Conservation (phyloP, 208 protist species). For the Trypanosoma grayi region DNA sequence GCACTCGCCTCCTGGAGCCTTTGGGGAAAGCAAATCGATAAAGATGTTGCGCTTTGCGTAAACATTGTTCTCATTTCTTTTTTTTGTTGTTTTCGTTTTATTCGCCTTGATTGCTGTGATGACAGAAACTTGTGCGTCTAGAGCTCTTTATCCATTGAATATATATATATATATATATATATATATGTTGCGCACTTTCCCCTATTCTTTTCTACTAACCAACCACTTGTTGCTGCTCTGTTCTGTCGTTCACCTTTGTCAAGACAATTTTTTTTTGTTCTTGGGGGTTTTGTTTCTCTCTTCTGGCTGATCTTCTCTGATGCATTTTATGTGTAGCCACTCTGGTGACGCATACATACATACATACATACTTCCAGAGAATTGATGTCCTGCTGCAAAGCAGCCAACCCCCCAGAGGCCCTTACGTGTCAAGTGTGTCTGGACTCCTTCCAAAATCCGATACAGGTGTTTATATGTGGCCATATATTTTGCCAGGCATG, state of each 20-base stretch:
- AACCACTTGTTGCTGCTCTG: not conserved
- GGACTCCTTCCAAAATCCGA: constrained; percentile 61
- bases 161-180: too few species aligned
- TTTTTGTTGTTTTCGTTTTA: constrained; percentile 25
- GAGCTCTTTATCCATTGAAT: too few species aligned
- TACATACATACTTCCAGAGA: not conserved
- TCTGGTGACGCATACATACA: too few species aligned
- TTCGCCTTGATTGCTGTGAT: too few species aligned
- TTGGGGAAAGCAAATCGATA: constrained; percentile 66
- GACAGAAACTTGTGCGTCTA: too few species aligned
- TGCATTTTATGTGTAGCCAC: not conserved
- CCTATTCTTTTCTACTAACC: too few species aligned
- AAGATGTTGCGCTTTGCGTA: constrained; percentile 54
- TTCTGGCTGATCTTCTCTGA: not conserved
- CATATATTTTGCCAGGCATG: constrained; percentile 78
- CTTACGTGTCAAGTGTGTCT: constrained; percentile 73
- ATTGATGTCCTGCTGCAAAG: constrained; percentile 39
- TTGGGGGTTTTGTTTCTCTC: not conserved
- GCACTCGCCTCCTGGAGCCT: constrained; percentile 29
- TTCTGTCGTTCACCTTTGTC: too few species aligned
- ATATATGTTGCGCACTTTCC: too few species aligned
- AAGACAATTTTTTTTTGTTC: too few species aligned
- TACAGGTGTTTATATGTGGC: constrained; percentile 60
- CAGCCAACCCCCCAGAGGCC: constrained; percentile 32
- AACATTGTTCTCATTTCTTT: constrained; percentile 18